phyloP scores from a whole-genome alignment of 306 rosid genomes.

The Glycine soja region DNA sequence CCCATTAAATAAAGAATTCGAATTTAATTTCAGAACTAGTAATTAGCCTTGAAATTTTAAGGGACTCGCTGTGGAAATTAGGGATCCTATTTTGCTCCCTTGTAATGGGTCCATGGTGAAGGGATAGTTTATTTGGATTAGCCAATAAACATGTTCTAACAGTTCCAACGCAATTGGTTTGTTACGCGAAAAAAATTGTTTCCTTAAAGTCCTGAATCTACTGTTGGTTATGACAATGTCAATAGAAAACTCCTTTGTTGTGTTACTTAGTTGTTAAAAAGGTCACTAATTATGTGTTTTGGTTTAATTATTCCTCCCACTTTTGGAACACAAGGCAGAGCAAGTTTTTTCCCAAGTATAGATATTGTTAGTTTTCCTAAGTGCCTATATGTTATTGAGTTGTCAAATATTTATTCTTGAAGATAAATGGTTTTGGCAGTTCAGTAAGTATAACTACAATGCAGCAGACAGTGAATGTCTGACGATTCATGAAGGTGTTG shows the following conservation, averaged over 20 bases:
- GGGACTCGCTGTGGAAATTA: background rate
- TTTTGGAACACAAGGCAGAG: background rate
- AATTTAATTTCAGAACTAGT: background rate
- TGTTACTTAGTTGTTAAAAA: background rate
- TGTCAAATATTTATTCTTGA: background rate
- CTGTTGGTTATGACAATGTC: background rate
- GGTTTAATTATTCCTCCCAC: background rate
- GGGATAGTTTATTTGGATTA: background rate
- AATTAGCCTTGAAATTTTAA: background rate
- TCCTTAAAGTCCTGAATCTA: background rate
- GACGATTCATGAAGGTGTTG: background rate
- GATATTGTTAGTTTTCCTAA: background rate
- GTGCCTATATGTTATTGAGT: background rate
- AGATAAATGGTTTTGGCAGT: background rate
- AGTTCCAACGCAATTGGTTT: slow-evolving; percentile 4
- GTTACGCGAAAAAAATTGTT: background rate
- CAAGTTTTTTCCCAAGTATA: background rate
- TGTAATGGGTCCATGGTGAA: slow-evolving; percentile 20
- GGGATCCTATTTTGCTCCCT: slow-evolving; percentile 12
- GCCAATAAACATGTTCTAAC: background rate
- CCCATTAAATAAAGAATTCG: background rate
- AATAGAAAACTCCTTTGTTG: background rate
- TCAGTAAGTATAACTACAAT: background rate
- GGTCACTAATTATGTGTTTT: background rate
- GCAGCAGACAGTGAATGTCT: background rate